Percentiles rank a stretch among this genome's conserved stretches.
Conservation (phyloP, 2,329 filamentous ascomycete species). For the Epichloe amarillans region DNA sequence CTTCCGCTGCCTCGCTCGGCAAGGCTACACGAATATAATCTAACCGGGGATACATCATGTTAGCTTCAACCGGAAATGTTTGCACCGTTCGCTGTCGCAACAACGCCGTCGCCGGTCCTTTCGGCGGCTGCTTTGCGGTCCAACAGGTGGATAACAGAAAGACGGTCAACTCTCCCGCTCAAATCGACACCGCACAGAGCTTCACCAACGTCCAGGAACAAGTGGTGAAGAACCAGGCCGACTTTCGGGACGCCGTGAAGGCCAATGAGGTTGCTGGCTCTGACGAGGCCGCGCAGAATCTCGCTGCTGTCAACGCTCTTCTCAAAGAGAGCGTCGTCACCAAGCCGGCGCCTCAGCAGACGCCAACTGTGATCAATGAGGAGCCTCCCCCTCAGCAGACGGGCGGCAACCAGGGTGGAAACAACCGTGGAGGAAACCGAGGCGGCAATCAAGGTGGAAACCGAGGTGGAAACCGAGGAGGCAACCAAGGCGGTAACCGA, state of each 20-base stretch:
- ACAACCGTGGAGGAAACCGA: background rate
- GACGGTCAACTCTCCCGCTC: slow-evolving; percentile 28
- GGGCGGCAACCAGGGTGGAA: slow-evolving; percentile 6
- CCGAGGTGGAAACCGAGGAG: background rate
- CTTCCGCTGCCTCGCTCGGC: no score
- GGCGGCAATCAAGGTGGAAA: background rate
- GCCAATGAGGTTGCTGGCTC: slow-evolving; percentile 30
- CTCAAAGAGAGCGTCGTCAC: slow-evolving; percentile 17
- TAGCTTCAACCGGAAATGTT: slow-evolving; percentile 41
- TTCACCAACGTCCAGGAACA: slow-evolving; percentile 33
- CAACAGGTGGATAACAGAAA: slow-evolving; percentile 35
- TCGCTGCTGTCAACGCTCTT: slow-evolving; percentile 26
- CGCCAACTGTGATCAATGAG: slow-evolving; percentile 13
- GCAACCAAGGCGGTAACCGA: background rate
- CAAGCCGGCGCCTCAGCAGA: slow-evolving; percentile 20
- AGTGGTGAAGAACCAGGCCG: slow-evolving; percentile 35
- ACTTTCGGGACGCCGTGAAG: slow-evolving; percentile 28
- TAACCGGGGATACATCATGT: background rate
- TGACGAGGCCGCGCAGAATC: slow-evolving; percentile 14
- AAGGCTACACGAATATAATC: no score
- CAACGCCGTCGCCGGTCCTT: slow-evolving; percentile 41
- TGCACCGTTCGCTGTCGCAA: slow-evolving; percentile 49
- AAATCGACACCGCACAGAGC: slow-evolving; percentile 32
- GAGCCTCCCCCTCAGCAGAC: background rate
- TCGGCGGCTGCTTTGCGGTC: slow-evolving; percentile 44